Base-by-base conservation (phyloP, 129 eudicot species). In the Ambrosia trifida region DNA sequence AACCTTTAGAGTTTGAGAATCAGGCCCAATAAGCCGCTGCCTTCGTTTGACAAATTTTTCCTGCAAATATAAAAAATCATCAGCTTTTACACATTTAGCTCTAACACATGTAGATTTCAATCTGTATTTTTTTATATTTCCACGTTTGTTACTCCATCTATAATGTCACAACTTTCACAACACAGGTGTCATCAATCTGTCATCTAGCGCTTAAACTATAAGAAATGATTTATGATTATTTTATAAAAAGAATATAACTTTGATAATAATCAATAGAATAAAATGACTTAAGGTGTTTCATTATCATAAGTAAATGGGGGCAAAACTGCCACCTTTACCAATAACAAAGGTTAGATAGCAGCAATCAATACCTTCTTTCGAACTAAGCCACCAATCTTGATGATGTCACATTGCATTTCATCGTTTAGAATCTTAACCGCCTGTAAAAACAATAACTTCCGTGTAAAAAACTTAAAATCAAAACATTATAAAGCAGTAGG, bases 351-450 rank as follows among this genome's bases (percentile, higher is more conserved):
- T 61, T 30, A 32, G 14, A n/a, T n/a, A n/a, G 38, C 32, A 16
- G 20, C 20, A 49, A 33, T 33, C 40, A 62, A 12, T 73, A 73
- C 77, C 77, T 73, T 73, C 19, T 73, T 73, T 13, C 70, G 19
- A 5, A 62, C 77, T 73, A 64, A 64, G 32, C 69, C 69, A 40
- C 69, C 96, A 74, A 94, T 89, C 85, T 89, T 94, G 82, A 94
- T 85, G 51, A 89, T 85, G 82, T 94, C 98, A 78, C 98, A 89
- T 77, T 89, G 96, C 96, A 94, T 94, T 83, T 89, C 98, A 85
- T 94, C 98, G 72, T 87, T 86, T 72, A 89, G 75, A 64, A 89
- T 82, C 86, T 94, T 94, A 59, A 94, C 80, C 28, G 98, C 95
- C 98, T 92, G 76, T 11, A 12, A 80, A 44, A 59, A 66, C 35